Conservation (phyloP, 305 asterid genomes). For the Solanum chacoense region DNA sequence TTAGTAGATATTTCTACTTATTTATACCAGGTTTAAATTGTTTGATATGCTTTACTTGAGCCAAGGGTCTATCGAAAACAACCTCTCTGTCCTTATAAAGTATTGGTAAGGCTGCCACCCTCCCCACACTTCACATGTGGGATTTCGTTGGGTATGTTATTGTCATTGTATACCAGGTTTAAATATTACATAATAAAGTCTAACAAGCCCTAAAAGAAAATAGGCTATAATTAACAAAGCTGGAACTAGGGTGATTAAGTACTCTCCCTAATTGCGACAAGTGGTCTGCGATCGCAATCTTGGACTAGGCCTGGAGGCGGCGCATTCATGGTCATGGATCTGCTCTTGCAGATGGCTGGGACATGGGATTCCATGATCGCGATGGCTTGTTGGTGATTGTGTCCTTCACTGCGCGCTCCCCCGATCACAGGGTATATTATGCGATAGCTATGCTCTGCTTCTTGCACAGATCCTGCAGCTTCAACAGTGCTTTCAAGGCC, state of each 20-base stretch:
- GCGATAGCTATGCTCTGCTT: not conserved
- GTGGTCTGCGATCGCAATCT: not conserved
- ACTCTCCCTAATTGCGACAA: not conserved
- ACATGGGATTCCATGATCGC: not conserved
- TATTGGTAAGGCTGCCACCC: not conserved
- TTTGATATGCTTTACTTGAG: not conserved
- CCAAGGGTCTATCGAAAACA: not conserved
- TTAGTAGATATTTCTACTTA: not conserved
- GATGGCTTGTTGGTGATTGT: not conserved
- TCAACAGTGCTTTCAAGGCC: not conserved
- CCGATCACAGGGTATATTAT: not conserved
- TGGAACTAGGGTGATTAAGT: not conserved
- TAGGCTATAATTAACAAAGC: not conserved
- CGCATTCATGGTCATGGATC: not conserved
- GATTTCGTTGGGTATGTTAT: not conserved
- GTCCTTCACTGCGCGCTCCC: not conserved
- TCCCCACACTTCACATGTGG: not conserved
- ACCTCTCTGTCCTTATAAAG: not conserved
- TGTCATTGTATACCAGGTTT: not conserved
- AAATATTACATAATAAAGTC: not conserved
- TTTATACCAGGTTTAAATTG: not conserved
- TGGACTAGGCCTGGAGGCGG: not conserved
- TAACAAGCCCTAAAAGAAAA: not conserved
- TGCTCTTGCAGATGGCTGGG: not conserved
- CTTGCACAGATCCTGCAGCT: not conserved